These are phyloP conservation scores for Teunomyces kruisii DNA, from an alignment of 805 yeast genomes.

Conservation along the genomic window DNA sequence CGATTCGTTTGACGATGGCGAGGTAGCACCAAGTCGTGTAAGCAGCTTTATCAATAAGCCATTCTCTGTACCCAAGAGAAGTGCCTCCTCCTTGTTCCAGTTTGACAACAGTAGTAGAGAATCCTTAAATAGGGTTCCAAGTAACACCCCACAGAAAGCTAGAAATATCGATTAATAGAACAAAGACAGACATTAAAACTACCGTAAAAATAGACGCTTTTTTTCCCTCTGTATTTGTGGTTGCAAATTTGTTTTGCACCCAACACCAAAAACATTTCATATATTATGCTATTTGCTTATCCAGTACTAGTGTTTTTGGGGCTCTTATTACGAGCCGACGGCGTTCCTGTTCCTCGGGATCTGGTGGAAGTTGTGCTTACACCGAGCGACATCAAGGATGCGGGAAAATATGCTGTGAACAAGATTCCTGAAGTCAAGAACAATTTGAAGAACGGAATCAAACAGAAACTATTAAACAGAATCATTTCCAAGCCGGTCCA, in stretches of 20 bases:
- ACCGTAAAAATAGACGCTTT: neutral
- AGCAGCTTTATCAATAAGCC: slow-evolving; percentile 38
- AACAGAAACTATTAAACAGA: slow-evolving; percentile 8
- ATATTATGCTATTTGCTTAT: neutral
- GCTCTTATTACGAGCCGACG: neutral
- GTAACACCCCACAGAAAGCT: neutral
- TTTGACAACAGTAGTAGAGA: slow-evolving; percentile 24
- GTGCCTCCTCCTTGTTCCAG: slow-evolving; percentile 9
- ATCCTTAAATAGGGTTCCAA: slow-evolving; percentile 18
- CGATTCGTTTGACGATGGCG: slow-evolving; percentile 10
- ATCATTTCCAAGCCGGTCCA: slow-evolving; percentile 9
- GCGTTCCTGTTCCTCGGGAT: slow-evolving; percentile 2
- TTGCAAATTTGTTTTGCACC: neutral
- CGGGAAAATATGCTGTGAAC: neutral
- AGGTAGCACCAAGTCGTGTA: slow-evolving; percentile 9
- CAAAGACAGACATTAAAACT: neutral
- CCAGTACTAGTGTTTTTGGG: neutral
- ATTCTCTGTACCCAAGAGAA: slow-evolving; percentile 30
- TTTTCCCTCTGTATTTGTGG: slow-evolving; percentile 1
- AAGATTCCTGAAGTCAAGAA: slow-evolving; percentile 3
- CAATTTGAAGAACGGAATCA: slow-evolving; percentile 9
- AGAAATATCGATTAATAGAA: slow-evolving; percentile 1
- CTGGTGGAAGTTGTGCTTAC: slow-evolving; percentile 9
- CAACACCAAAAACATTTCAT: neutral
- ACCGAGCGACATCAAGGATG: slow-evolving; percentile 7